A percentile compares a stretch with the other conserved stretches of the same genome.
Conservation (phyloP, 169 alveolate genomes). For the Perkinsus marinus region DNA sequence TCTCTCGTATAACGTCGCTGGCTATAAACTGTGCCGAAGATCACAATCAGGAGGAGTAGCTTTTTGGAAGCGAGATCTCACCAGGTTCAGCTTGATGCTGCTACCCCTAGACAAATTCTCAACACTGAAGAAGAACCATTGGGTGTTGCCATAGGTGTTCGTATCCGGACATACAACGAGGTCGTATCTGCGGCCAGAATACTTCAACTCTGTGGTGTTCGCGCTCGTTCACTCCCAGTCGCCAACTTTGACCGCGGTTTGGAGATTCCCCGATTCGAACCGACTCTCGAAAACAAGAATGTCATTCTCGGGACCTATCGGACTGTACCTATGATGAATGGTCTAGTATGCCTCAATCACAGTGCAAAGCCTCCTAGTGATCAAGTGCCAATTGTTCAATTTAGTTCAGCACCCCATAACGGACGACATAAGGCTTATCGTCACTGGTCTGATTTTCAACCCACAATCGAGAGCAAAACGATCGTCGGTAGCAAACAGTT, state of each 20-base stretch:
- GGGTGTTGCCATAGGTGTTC: constrained; percentile 65
- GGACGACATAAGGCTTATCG: too few relatives aligned
- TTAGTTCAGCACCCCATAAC: too few relatives aligned
- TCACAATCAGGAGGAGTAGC: too few relatives aligned
- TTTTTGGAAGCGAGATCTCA: neutral
- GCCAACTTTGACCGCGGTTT: constrained; percentile 62
- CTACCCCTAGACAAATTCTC: constrained; percentile 16
- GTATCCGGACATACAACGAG: constrained; percentile 76
- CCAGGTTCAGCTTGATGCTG: constrained; percentile 17
- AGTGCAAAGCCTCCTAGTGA: too few relatives aligned
- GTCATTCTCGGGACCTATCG: neutral
- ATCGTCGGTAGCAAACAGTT: too few relatives aligned
- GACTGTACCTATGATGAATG: neutral
- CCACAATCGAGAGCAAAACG: too few relatives aligned
- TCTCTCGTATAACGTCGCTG: too few relatives aligned
- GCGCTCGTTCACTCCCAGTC: constrained; percentile 29
- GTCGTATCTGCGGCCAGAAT: constrained; percentile 43
- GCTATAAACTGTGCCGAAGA: too few relatives aligned
- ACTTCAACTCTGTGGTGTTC: neutral
- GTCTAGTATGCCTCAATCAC: too few relatives aligned
- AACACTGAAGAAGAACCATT: constrained; percentile 72
- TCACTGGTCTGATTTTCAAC: too few relatives aligned
- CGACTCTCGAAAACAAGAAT: constrained; percentile 70
- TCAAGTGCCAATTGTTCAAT: too few relatives aligned
- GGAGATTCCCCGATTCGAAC: constrained; percentile 75